Evolutionary conservation across 257 asterid genomes (phyloP), one percentile per base, ranked within the genome.

Genomic region (Rauvolfia tetraphylla): DNA sequence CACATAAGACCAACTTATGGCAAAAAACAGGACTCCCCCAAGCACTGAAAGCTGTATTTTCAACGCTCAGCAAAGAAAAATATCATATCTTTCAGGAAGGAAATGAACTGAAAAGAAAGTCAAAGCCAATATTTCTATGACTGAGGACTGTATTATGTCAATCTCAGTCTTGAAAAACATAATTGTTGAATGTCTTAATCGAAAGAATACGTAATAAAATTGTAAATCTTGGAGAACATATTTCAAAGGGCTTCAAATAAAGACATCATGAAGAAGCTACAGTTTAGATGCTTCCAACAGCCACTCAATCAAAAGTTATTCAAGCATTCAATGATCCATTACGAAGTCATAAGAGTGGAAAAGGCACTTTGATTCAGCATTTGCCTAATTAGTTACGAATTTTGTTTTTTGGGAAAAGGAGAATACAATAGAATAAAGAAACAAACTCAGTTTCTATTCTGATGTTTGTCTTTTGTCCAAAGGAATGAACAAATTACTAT

Each of bases 401-500:
- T 49, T 8, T 1, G 59, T 17, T 3, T 71, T 51, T 42, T 4
- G 4, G 15, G 7, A 23, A 51, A 46, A 73, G 77, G 56, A 25
- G 65, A 39, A n/a, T 46, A 29, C 46, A 70, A 34, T 42, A 34
- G 0, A 36, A 54, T 27, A 58, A 73, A 48, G 59, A 69, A 71
- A 69, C 15, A 70, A 59, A 25, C 17, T 44, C 36, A 61, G n/a
- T 71, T 59, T 15, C 51, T 18, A 34, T 53, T 62, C 71, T 31
- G 61, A 36, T 25, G 74, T 78, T 57, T n/a, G 36, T 14, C 58
- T 72, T 72, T n/a, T 72, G 51, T 72, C 77, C 57, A 63, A 63
- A 73, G 75, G 75, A 53, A 65, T 66, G 34, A 75, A 68, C 27
- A 71, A 80, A 81, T 83, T 75, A 84, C 61, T 79, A 83, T 81